phyloP scores from a whole-genome alignment of 169 alveolate genomes.

The Amoebophrya sp. region DNA sequence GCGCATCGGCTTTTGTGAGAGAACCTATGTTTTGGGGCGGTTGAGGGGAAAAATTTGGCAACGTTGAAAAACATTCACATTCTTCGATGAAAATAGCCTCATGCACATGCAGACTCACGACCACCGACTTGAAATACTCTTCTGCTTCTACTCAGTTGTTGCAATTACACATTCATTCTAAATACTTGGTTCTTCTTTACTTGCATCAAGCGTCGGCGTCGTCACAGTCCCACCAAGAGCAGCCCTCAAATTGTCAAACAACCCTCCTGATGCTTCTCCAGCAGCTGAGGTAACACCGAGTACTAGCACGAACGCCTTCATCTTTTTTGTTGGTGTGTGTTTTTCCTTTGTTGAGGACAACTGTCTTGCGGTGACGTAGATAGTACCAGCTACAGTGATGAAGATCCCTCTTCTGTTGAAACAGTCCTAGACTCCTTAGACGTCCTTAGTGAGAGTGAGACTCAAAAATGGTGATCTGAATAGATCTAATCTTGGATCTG shows the following conservation, averaged over 20 bases:
- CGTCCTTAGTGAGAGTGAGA: too few relatives aligned
- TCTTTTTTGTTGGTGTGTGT: neutral
- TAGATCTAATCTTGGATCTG: too few relatives aligned
- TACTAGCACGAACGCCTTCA: neutral
- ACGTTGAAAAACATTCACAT: neutral
- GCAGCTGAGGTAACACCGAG: too few relatives aligned
- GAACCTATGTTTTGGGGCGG: neutral
- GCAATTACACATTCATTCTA: too few relatives aligned
- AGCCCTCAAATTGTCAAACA: neutral
- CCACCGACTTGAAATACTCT: neutral
- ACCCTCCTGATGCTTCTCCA: neutral
- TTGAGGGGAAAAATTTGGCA: neutral
- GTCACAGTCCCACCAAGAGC: neutral
- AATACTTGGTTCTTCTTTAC: too few relatives aligned
- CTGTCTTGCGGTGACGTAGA: too few relatives aligned
- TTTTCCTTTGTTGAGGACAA: too few relatives aligned
- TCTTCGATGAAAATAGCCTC: neutral
- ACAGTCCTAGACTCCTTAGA: too few relatives aligned
- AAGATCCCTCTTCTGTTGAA: too few relatives aligned
- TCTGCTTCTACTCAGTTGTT: too few relatives aligned
- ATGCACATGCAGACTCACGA: neutral
- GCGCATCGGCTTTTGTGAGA: neutral
- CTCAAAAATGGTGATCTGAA: too few relatives aligned
- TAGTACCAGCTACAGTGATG: too few relatives aligned
- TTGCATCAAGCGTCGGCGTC: neutral